Conservation (phyloP, 495 filamentous ascomycete genomes). For the Halenospora varia region DNA sequence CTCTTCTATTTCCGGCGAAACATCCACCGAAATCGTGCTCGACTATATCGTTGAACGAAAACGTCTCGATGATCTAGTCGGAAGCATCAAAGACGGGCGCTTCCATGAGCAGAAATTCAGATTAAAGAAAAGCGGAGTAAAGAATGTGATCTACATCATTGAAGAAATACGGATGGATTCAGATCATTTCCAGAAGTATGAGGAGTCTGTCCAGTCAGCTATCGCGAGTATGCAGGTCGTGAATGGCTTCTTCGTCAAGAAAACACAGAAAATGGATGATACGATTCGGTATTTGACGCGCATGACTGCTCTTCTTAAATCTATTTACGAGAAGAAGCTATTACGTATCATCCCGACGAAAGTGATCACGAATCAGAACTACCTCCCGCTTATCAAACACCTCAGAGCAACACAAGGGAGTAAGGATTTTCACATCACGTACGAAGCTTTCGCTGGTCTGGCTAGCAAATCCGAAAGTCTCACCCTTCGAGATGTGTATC, state of each 20-base stretch:
- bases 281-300: conserved; percentile 73
- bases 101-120: conserved; percentile 88
- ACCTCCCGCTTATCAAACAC: conserved; percentile 59
- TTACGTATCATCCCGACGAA: conserved; percentile 60
- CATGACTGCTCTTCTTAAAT: conserved; percentile 67
- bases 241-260: conserved; percentile 78
- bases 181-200: conserved; percentile 46
- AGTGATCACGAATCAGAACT: conserved; percentile 64
- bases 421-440: conserved; percentile 61
- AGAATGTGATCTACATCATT: conserved; percentile 76
- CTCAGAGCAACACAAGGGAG: conserved; percentile 43
- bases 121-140: conserved; percentile 63
- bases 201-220: conserved; percentile 65
- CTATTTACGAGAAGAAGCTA: conserved; percentile 54
- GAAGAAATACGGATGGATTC: conserved; percentile 62
- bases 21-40: conserved; percentile 73
- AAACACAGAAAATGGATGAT: conserved; percentile 72
- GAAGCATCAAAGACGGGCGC: conserved; percentile 77
- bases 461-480: conserved; percentile 71
- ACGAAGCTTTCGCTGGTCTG: conserved; percentile 65
- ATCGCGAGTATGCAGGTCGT: conserved; percentile 80
- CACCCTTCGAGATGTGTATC: conserved; percentile 68
- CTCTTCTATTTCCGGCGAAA: conserved; percentile 51
- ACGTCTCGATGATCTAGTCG: conserved; percentile 73
- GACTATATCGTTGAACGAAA: conserved; percentile 85